These are phyloP conservation scores for Auriscalpium microsporum DNA, from an alignment of 768 basidiomycete genomes.

Conservation along the genomic window DNA sequence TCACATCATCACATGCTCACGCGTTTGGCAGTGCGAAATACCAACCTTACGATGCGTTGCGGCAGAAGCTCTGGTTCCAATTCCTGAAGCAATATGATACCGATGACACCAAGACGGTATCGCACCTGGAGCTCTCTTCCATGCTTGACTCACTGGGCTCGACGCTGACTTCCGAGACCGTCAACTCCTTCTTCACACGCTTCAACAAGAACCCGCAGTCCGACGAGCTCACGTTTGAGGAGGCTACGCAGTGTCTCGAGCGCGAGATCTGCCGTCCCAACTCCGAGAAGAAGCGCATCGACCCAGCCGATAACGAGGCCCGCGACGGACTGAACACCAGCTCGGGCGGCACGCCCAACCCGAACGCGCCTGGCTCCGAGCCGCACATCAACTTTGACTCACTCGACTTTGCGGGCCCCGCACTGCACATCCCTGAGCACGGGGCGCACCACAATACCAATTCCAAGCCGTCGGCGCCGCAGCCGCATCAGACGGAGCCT, in stretches of 20 bases:
- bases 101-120: slow-evolving; percentile 68
- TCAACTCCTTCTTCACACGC: slow-evolving; percentile 74
- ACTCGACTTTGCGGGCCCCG: slow-evolving; percentile 56
- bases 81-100: slow-evolving; percentile 87
- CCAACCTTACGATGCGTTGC: slow-evolving; percentile 87
- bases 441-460: not conserved
- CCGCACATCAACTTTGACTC: slow-evolving; percentile 35
- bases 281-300: slow-evolving; percentile 61
- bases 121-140: slow-evolving; percentile 80
- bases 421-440: slow-evolving; percentile 23
- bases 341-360: slow-evolving; percentile 45
- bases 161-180: slow-evolving; percentile 71
- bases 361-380: slow-evolving; percentile 29
- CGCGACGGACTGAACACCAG: slow-evolving; percentile 32
- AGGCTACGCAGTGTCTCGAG: slow-evolving; percentile 82
- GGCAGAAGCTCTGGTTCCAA: slow-evolving; percentile 85
- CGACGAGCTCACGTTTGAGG: slow-evolving; percentile 70
- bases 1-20: not conserved
- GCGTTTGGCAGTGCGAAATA: slow-evolving; percentile 68
- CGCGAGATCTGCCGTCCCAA: slow-evolving; percentile 66
- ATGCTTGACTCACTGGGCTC: slow-evolving; percentile 98
- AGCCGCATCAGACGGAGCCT: not conserved
- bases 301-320: slow-evolving; percentile 34
- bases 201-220: slow-evolving; percentile 52
- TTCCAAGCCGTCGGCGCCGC: not conserved